These are phyloP conservation scores for Neocallimastix lanati DNA, from an alignment of 192 early-diverging fungal genomes.

Conservation along the genomic window DNA sequence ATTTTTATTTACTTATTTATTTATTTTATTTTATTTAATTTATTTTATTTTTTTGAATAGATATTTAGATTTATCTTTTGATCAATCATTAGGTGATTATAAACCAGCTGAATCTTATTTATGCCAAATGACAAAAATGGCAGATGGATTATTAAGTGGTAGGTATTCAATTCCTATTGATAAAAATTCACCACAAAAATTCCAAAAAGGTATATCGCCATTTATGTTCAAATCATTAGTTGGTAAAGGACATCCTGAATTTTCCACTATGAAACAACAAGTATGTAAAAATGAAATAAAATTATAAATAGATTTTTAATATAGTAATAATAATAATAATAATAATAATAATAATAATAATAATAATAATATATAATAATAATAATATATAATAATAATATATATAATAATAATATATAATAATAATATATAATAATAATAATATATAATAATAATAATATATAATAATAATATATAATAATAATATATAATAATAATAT, in stretches of 20 bases:
- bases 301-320: too few species aligned
- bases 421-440: too few species aligned
- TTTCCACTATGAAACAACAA: constrained; percentile 95
- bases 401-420: too few species aligned
- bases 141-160: constrained; percentile 75
- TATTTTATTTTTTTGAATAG: constrained; percentile 4
- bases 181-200: constrained; percentile 10
- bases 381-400: too few species aligned
- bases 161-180: constrained; percentile 47
- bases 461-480: too few species aligned
- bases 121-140: constrained; percentile 85
- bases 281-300: too few species aligned
- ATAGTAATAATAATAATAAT: background rate
- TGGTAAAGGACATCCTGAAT: constrained; percentile 76
- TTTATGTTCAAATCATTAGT: constrained; percentile 79
- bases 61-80: constrained; percentile 22
- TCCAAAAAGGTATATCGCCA: constrained; percentile 71
- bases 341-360: background rate
- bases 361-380: too few species aligned
- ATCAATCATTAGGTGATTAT: constrained; percentile 13
- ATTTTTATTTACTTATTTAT: too few species aligned
- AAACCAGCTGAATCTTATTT: constrained; percentile 58
- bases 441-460: too few species aligned
- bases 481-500: too few species aligned
- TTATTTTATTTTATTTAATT: too few species aligned